A percentile compares a stretch with the other conserved stretches of the same genome.
These are phyloP conservation scores for Coemansia sp. DNA, from an alignment of 192 early-diverging fungal species.

Conservation along the genomic window DNA sequence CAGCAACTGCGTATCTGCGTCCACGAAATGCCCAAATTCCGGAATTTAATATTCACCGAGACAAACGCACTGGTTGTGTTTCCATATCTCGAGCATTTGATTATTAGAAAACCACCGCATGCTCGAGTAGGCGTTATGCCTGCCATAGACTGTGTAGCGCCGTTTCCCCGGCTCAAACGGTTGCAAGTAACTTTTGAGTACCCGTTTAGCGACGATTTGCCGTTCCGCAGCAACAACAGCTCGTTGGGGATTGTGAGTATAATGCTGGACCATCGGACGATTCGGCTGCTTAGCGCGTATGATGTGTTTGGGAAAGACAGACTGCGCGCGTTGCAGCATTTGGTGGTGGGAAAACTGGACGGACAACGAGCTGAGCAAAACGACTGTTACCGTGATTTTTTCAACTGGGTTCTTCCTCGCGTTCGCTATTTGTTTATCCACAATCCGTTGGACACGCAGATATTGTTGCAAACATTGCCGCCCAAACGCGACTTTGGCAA, in stretches of 20 bases:
- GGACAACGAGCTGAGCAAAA: background rate
- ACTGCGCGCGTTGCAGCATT: background rate
- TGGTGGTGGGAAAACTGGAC: background rate
- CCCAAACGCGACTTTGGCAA: background rate
- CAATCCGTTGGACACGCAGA: background rate
- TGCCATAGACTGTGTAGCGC: background rate
- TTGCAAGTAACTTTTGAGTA: slow-evolving; percentile 4
- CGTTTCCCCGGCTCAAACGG: slow-evolving; percentile 3
- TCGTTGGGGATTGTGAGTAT: background rate
- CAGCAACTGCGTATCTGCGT: background rate
- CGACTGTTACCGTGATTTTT: background rate
- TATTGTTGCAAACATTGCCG: background rate
- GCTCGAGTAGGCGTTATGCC: background rate
- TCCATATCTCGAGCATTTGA: background rate
- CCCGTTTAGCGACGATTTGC: slow-evolving; percentile 10
- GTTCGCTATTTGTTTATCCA: slow-evolving; percentile 7
- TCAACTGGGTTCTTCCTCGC: background rate
- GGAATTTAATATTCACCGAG: background rate
- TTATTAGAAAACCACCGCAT: background rate
- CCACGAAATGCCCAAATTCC: background rate
- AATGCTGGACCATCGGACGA: background rate
- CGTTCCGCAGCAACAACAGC: slow-evolving; percentile 6
- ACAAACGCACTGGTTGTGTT: background rate
- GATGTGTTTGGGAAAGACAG: background rate
- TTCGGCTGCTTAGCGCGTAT: background rate